Conservation (phyloP, 371 early-diverging fungal species). For the Umbelopsis sp. region DNA sequence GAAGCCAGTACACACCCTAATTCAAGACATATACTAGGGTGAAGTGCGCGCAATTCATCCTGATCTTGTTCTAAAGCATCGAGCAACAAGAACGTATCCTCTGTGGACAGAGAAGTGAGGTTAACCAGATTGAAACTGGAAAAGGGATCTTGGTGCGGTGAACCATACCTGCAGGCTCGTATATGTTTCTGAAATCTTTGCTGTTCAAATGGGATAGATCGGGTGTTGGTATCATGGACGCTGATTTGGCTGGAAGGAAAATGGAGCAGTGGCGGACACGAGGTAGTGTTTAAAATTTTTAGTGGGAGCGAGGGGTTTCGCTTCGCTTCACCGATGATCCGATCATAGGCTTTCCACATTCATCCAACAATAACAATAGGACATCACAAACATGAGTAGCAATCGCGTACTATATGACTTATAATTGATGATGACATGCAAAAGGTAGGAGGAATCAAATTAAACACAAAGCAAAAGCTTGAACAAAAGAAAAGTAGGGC, state of each 20-base stretch:
- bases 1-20: constrained; percentile 65
- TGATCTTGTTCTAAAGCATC: constrained; percentile 89
- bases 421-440: too few relatives aligned
- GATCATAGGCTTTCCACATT: constrained; percentile 17
- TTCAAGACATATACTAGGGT: constrained; percentile 80
- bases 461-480: not conserved
- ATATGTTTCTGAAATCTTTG: constrained; percentile 71
- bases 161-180: constrained; percentile 83
- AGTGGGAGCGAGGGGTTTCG: too few relatives aligned
- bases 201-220: constrained; percentile 73
- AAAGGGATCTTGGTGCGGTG: not conserved
- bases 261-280: too few relatives aligned
- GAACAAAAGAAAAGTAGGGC: not conserved
- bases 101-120: constrained; percentile 34
- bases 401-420: not conserved
- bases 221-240: constrained; percentile 72
- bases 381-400: not conserved
- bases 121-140: not conserved
- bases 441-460: not conserved
- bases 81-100: constrained; percentile 92
- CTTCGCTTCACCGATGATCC: too few relatives aligned
- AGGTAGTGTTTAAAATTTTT: too few relatives aligned
- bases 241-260: too few relatives aligned
- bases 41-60: constrained; percentile 45
- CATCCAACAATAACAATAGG: not conserved